Evolutionary conservation across 139 green algal genomes (phyloP), one percentile per base, ranked within the genome.

Genomic region (Chlamydomonas sp.): DNA sequence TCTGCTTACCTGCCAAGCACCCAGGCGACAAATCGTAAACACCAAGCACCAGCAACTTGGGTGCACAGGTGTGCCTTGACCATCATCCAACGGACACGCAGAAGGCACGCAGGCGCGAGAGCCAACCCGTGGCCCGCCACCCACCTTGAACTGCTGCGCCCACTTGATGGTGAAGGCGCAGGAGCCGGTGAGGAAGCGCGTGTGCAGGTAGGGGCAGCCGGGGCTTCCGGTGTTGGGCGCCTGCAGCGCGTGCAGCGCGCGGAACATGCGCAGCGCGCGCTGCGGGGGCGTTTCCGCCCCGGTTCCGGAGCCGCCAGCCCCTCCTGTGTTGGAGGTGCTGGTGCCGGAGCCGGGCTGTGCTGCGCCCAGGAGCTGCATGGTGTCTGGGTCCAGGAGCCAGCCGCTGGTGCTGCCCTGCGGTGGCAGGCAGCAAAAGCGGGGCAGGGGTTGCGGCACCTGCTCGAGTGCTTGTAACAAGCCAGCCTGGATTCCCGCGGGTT

Each of bases 81-180:
- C 6, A 4, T 5, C 3, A 10, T 4, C 12, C 10, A 72, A 5
- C 9, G 67, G 12, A n/a, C 9, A 18, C 67, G 67, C 67, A 72
- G 12, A 72, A 12, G 3, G 67, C 12, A 49, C 68, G 1, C 68
- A 6, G 10, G 9, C 14, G 14, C 15, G 17, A 74, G 1, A 3
- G 9, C 16, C 68, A 17, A 16, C 1, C 16, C 10, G 2, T 2
- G 17, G 5, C 14, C 17, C 15, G 68, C 16, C 68, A 3, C 79
- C 5, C 10, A 86, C 82, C 82, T 86, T 86, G 72, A 86, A 86
- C n/a, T 86, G 82, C 71, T 72, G 72, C 71, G 72, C 31, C 82
- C 18, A 73, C 3, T 63, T 72, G 2, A 86, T 63, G 18, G 71
- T 86, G 9, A 86, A 73, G 60, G 82, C 82, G 82, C 82, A 86